Base-by-base conservation (phyloP, 257 asterid genomes). In the Solanum pimpinellifolium region DNA sequence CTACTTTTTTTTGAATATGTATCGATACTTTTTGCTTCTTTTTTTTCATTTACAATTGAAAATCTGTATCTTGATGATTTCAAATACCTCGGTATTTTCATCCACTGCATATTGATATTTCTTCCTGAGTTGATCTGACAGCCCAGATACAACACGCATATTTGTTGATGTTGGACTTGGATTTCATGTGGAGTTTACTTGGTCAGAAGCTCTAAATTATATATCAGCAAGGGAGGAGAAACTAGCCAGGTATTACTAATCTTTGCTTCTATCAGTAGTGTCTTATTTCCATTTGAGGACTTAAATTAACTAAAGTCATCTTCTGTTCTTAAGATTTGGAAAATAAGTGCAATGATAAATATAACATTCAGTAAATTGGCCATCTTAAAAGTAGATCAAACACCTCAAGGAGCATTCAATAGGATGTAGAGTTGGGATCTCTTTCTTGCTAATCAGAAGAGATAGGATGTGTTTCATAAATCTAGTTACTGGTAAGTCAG, bases 151-250 rank as follows among this genome's bases (percentile, higher is more conserved):
- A 23, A 92, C 89, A 42, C 94, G 37, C 90, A 91, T 95, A 90
- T 95, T 94, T 86, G 98, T 96, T 56, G 99, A 96, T 82, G 94
- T 93, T 41, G 98, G 99, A 72, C 97, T 94, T 75, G 98, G 98
- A 86, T 96, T 96, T 89, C 95, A 93, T 60, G 98, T 95, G 90
- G 98, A 95, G 88, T 95, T 96, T 87, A 93, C 98, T 41, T 95
- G 98, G 98, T 90, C 96, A 59, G 99, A 96, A 93, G 99, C 99
- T 88, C 90, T 95, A 85, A 87, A 87, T 31, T 94, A 91, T 73
- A 93, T 95, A 65, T 88, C 92, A 60, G 83, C 87, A 44, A 93
- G 92, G 91, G 98, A 95, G 83, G 91, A 91, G 85, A 87, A 82
- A 70, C 10, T 91, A 23, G 91, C 89, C 16, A 83, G 91, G 93